A percentile compares a stretch with the other conserved stretches of the same genome.
phyloP scores from a whole-genome alignment of 768 basidiomycete species.

The Suillus clintonianus region DNA sequence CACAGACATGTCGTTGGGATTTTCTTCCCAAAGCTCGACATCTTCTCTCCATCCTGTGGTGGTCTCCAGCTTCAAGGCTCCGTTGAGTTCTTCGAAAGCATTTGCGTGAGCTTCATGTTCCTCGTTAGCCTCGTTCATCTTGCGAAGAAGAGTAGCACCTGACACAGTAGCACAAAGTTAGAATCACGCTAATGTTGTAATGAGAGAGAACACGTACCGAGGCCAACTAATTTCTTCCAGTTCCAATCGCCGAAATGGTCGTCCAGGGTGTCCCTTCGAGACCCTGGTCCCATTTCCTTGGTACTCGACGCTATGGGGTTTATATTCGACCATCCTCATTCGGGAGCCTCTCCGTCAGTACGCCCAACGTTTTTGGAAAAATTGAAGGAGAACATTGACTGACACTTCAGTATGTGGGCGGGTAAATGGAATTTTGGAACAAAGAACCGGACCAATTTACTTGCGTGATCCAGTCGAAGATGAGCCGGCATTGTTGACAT shows the following conservation, averaged over 20 bases:
- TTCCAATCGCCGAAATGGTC: slow-evolving; percentile 18
- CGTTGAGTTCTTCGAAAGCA: background rate
- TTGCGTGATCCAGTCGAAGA: background rate
- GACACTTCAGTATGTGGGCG: slow-evolving; percentile 14
- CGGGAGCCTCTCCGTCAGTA: slow-evolving; percentile 21
- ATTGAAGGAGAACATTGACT: slow-evolving; percentile 16
- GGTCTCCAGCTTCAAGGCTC: background rate
- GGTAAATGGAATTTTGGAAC: slow-evolving; percentile 23
- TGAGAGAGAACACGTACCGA: slow-evolving; percentile 4
- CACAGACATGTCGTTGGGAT: background rate
- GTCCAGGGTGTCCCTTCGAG: slow-evolving; percentile 13
- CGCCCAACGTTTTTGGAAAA: slow-evolving; percentile 12
- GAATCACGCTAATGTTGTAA: background rate
- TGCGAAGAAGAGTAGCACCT: slow-evolving; percentile 4
- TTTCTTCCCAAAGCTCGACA: background rate
- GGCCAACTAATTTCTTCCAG: slow-evolving; percentile 6
- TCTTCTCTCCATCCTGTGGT: background rate
- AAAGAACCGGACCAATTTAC: slow-evolving; percentile 9
- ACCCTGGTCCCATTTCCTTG: slow-evolving; percentile 16
- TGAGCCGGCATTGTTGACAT: background rate
- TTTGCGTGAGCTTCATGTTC: background rate
- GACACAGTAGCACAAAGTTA: background rate
- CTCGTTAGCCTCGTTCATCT: background rate
- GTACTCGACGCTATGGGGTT: slow-evolving; percentile 15
- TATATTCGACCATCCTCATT: slow-evolving; percentile 15